Evolutionary conservation across 495 filamentous ascomycete species (phyloP).

Genomic region (Chlorociboria aeruginascens): DNA sequence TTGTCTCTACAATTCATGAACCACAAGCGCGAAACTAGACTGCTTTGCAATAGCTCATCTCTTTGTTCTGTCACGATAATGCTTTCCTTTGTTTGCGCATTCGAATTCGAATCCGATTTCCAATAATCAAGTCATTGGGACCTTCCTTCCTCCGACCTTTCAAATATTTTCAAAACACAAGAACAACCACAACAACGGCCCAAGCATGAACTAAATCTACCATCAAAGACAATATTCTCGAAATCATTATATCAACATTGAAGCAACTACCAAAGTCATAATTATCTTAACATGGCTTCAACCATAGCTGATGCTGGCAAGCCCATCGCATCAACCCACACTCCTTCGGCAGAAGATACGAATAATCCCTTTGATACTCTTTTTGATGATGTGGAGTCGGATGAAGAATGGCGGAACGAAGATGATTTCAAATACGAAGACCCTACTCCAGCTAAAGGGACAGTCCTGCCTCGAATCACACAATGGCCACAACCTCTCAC

Average conservation of each 20-base stretch:
- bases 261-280: too few relatives aligned
- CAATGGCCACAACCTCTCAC: constrained; percentile 5
- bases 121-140: background rate
- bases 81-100: constrained; percentile 1
- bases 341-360: background rate
- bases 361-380: constrained; percentile 11
- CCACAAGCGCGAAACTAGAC: background rate
- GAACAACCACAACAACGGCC: background rate
- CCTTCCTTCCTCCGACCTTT: background rate
- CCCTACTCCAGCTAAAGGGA: background rate
- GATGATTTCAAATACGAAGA: constrained; percentile 1
- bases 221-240: background rate
- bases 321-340: background rate
- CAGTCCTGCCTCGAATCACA: background rate
- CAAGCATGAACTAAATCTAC: constrained; percentile 1
- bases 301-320: background rate
- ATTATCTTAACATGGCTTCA: constrained; percentile 5
- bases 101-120: background rate
- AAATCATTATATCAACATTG: background rate
- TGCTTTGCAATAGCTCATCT: constrained; percentile 7
- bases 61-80: constrained; percentile 6
- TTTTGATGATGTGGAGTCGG: constrained; percentile 12
- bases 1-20: constrained; percentile 4
- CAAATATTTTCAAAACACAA: background rate
- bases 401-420: constrained; percentile 21